phyloP scores from a whole-genome alignment of 164 flowering plant genomes.

The Nymphaea thermarum region DNA sequence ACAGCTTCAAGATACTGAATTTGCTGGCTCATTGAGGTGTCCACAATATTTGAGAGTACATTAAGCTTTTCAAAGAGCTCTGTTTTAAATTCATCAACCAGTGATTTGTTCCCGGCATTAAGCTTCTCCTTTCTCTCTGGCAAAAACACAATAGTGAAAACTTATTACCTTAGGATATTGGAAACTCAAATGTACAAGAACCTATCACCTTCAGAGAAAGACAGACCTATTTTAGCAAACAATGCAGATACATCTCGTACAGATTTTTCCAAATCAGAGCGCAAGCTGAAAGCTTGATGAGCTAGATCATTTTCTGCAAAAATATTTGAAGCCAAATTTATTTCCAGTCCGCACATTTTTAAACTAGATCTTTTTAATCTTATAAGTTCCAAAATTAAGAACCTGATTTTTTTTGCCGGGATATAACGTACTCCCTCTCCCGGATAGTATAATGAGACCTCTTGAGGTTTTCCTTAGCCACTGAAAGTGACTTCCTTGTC shows the following conservation, averaged over 20 bases:
- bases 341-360: background rate
- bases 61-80: conserved; percentile 54
- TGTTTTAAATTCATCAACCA: conserved; percentile 45
- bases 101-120: conserved; percentile 54
- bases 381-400: background rate
- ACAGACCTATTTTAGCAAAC: conserved; percentile 60
- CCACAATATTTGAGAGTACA: conserved; percentile 46
- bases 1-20: conserved; percentile 59
- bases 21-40: conserved; percentile 52
- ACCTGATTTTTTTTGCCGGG: conserved; percentile 84
- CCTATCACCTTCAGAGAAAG: background rate
- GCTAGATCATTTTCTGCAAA: conserved; percentile 74
- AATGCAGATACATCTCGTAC: conserved; percentile 68
- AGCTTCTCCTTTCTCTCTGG: conserved; percentile 81
- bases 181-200: background rate
- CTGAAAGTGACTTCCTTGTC: conserved; percentile 32
- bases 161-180: background rate
- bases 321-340: background rate
- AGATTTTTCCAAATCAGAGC: conserved; percentile 79
- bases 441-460: conserved; percentile 57
- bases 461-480: conserved; percentile 52
- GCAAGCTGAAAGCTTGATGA: conserved; percentile 69
- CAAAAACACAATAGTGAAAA: background rate
- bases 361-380: too few relatives aligned
- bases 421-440: conserved; percentile 74